Conservation (phyloP, 768 basidiomycete genomes). For the Dacryopinax primogenitus region DNA sequence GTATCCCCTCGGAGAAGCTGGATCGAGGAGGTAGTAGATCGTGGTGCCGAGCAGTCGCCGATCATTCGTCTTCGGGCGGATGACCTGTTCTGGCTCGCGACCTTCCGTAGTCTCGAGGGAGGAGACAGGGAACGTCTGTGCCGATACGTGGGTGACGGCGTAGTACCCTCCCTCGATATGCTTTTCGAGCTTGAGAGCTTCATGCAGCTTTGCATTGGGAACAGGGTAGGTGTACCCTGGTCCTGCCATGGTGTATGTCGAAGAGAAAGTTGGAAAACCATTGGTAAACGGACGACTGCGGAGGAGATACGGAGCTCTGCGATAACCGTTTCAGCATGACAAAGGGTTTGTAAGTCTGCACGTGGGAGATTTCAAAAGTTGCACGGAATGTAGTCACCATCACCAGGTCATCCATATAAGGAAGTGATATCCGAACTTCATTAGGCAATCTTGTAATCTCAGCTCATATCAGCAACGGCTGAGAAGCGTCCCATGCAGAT, state of each 20-base stretch:
- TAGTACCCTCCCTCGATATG: slow-evolving; percentile 3
- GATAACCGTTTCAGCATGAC: neutral
- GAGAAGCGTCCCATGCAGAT: too few species aligned
- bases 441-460: too few species aligned
- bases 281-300: neutral
- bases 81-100: neutral
- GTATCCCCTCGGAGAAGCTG: slow-evolving; percentile 31
- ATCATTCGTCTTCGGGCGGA: slow-evolving; percentile 17
- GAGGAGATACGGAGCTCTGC: neutral
- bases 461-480: too few species aligned
- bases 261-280: neutral
- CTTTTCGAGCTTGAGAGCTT: neutral
- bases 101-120: neutral
- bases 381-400: too few species aligned
- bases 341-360: too few species aligned
- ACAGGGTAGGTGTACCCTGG: neutral
- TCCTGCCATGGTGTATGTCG: neutral
- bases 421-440: too few species aligned
- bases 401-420: too few species aligned
- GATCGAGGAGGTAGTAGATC: slow-evolving; percentile 39
- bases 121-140: neutral
- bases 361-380: too few species aligned
- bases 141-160: neutral
- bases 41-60: slow-evolving; percentile 32
- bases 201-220: neutral